Evolutionary conservation across 768 basidiomycete species (phyloP).

Genomic region (Rubroboletus pulcherrimus): DNA sequence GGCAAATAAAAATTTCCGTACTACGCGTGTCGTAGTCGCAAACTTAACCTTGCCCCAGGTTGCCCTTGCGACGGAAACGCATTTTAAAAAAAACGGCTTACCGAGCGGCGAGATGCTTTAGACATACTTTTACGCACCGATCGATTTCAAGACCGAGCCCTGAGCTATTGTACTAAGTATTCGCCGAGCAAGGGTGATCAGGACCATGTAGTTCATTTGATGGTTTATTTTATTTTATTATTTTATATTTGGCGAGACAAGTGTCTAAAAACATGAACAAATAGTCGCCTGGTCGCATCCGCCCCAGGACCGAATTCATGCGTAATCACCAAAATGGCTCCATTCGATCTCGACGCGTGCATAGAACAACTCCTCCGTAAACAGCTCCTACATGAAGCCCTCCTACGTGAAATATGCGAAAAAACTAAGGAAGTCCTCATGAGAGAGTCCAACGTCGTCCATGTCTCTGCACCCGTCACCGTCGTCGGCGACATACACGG

Average conservation of each 20-base stretch:
- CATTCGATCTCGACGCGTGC: slow-evolving; percentile 97
- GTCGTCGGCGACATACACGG: slow-evolving; percentile 99
- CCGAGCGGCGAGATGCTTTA: slow-evolving; percentile 4
- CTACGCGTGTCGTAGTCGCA: slow-evolving; percentile 20
- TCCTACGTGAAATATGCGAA: slow-evolving; percentile 97
- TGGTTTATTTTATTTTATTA: no score
- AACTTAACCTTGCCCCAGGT: slow-evolving; percentile 32
- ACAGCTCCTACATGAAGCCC: slow-evolving; percentile 90
- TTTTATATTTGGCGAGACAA: slow-evolving; percentile 7
- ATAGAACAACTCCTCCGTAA: slow-evolving; percentile 87
- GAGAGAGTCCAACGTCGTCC: slow-evolving; percentile 98
- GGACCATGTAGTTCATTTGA: no score
- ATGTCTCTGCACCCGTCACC: slow-evolving; percentile 93
- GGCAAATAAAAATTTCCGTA: slow-evolving; percentile 30
- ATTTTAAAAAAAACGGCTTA: slow-evolving; percentile 8
- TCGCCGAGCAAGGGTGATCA: slow-evolving; percentile 4
- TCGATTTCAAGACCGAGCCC: slow-evolving; percentile 9
- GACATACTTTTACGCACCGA: slow-evolving; percentile 15
- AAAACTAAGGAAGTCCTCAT: slow-evolving; percentile 99
- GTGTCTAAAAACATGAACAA: slow-evolving; percentile 22
- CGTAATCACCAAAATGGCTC: slow-evolving; percentile 28
- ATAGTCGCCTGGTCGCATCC: slow-evolving; percentile 10
- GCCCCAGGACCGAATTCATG: not conserved
- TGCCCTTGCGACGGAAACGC: slow-evolving; percentile 11
- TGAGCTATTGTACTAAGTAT: slow-evolving; percentile 3